These are phyloP conservation scores for Nakaseomyces sp. DNA, from an alignment of 1,139 yeast species.

Conservation along the genomic window DNA sequence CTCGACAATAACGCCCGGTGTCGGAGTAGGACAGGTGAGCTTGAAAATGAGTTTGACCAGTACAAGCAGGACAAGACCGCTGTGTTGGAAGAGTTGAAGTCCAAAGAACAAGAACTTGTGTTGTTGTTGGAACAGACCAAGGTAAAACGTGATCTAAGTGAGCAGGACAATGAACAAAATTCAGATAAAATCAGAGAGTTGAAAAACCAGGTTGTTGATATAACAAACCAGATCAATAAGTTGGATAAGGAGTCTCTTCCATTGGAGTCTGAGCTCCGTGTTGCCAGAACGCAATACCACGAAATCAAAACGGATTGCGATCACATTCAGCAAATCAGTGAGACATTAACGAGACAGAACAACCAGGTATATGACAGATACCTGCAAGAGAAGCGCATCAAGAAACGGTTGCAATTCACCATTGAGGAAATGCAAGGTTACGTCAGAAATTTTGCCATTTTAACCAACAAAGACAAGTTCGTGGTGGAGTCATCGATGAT, in stretches of 20 bases:
- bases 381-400: neutral
- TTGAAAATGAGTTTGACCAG: neutral
- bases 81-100: neutral
- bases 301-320: neutral
- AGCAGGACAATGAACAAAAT: neutral
- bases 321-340: neutral
- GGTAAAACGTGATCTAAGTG: neutral
- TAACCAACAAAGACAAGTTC: neutral
- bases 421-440: slow-evolving; percentile 3
- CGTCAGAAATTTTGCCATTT: neutral
- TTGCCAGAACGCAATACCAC: neutral
- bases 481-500: neutral
- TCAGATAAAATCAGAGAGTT: neutral
- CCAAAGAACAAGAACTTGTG: neutral
- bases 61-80: neutral
- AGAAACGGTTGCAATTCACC: neutral
- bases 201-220: neutral
- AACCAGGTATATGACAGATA: neutral
- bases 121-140: neutral
- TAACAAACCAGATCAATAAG: neutral
- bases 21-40: neutral
- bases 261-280: neutral
- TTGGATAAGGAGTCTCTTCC: neutral
- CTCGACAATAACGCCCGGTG: neutral
- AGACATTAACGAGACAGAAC: neutral